Evolutionary conservation across 352 stramenopile genomes (phyloP), one percentile per base, ranked within the genome.

Genomic region (Phytophthora citrophthora): DNA sequence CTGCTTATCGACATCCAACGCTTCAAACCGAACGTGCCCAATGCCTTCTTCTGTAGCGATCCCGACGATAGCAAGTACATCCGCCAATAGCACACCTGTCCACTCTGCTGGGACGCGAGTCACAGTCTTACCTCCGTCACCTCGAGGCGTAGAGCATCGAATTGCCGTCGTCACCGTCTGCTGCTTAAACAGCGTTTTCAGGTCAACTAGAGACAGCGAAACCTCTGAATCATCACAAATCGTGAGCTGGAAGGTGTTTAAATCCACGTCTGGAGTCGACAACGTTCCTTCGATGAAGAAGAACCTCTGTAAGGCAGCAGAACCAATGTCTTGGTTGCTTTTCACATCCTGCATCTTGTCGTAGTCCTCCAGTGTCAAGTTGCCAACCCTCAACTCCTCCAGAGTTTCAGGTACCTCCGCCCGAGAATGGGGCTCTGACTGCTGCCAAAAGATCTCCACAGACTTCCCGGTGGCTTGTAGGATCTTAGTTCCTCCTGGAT

Each of bases 41-140:
- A 82, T 60, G 43, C 61, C 61, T 32, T 38, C 24, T 11, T 20
- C 46, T 69, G 38, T 51, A 16, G 18, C 76, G 29, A 97, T 46
- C 12, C 89, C 91, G n/a, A 83, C 58, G 36, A 70, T 58, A 20
- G 79, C 64, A 16, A 98, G 72, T 16, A 99, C 70, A 67, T 98
- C 92, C 0, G 76, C 65, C 39, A 99, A 78, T 23, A 81, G 65
- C 20, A 97, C 93, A 44, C 96, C 96, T 18, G 71, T 86, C 93
- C 95, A 99, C 59, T 86, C 86, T 5, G 95, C 93, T 5, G 85
- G 83, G 90, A 44, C 98, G 91, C 91, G 54, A 78, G 76, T 61
- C 43, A 11, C 15, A 12, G 36, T 4, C 5, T 50, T 54, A 74
- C 61, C 64, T 63, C 48, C 79, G 61, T 1, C 81, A 74, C 24